Percentiles rank a stretch among this genome's conserved stretches.
Conservation (phyloP, 1,139 yeast genomes). For the Lodderomyces margitis region DNA sequence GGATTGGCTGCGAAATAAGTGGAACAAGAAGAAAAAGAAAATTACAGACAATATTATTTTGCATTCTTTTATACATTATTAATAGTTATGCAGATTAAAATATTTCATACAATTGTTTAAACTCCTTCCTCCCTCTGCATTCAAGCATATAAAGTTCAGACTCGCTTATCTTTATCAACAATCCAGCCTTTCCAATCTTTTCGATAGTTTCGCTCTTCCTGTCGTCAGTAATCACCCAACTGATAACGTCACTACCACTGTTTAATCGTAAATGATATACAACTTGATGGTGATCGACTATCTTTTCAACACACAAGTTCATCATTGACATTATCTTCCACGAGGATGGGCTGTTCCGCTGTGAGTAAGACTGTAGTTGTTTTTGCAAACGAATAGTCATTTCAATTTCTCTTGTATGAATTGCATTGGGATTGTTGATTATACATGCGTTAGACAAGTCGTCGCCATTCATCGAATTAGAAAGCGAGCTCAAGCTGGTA, state of each 20-base stretch:
- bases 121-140: slow-evolving; percentile 46
- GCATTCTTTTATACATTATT: slow-evolving; percentile 3
- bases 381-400: slow-evolving; percentile 42
- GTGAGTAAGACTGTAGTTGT: slow-evolving; percentile 32
- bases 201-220: slow-evolving; percentile 31
- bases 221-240: slow-evolving; percentile 38
- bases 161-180: slow-evolving; percentile 33
- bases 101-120: slow-evolving; percentile 32
- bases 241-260: slow-evolving; percentile 17
- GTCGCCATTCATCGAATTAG: slow-evolving; percentile 5
- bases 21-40: not conserved
- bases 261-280: slow-evolving; percentile 31
- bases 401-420: slow-evolving; percentile 22
- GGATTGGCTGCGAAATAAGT: not conserved
- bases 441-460: slow-evolving; percentile 14
- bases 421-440: slow-evolving; percentile 25
- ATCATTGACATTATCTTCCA: slow-evolving; percentile 48
- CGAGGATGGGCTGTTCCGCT: slow-evolving; percentile 36
- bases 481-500: slow-evolving; percentile 31
- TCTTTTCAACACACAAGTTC: slow-evolving; percentile 27
- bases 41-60: not conserved
- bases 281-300: slow-evolving; percentile 26
- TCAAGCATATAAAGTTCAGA: slow-evolving; percentile 44
- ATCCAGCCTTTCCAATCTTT: slow-evolving; percentile 46
- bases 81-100: slow-evolving; percentile 18